Evolutionary conservation across 805 yeast genomes (phyloP).

Genomic region (Candida peoriensis): DNA sequence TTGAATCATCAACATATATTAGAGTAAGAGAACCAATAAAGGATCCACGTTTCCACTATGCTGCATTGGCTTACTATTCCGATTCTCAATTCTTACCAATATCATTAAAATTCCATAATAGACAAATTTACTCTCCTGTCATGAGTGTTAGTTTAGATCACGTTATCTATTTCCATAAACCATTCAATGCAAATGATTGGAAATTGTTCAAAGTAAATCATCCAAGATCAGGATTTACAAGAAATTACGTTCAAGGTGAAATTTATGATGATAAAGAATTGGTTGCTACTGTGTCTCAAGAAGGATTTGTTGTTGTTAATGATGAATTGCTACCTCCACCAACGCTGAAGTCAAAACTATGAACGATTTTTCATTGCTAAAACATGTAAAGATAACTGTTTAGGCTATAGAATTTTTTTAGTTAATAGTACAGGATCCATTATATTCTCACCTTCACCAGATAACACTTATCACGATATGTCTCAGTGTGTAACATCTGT

Average conservation of each 20-base stretch:
- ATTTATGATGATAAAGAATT: constrained; percentile 42
- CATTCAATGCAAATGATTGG: constrained; percentile 46
- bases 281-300: constrained; percentile 60
- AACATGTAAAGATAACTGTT: too few relatives aligned
- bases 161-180: constrained; percentile 57
- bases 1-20: constrained; percentile 12
- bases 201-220: constrained; percentile 43
- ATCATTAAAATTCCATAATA: constrained; percentile 45
- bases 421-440: too few relatives aligned
- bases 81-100: constrained; percentile 53
- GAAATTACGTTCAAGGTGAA: constrained; percentile 55
- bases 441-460: too few relatives aligned
- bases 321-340: too few relatives aligned
- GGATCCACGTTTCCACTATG: constrained; percentile 39
- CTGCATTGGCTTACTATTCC: constrained; percentile 53
- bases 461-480: too few relatives aligned
- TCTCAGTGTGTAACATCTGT: too few relatives aligned
- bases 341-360: too few relatives aligned
- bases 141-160: constrained; percentile 64
- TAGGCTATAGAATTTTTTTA: too few relatives aligned
- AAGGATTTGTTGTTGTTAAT: constrained; percentile 42
- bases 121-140: constrained; percentile 39
- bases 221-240: constrained; percentile 44
- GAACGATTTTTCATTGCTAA: too few relatives aligned
- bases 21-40: constrained; percentile 13